Evolutionary conservation across 805 yeast species (phyloP), one percentile per base, ranked within the genome.

Genomic region (Yamadazyma scolyti): DNA sequence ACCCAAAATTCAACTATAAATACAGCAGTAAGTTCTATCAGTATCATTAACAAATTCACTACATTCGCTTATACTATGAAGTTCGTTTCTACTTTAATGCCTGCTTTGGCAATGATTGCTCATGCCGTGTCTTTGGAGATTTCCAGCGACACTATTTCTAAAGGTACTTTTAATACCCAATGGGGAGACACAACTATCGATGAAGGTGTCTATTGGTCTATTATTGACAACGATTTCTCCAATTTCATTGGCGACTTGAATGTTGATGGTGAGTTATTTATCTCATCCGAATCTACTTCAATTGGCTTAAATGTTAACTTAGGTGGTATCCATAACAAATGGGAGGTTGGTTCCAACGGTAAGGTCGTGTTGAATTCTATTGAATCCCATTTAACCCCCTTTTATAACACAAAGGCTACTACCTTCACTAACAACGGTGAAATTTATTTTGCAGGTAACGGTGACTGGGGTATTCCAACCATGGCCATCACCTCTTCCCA

Each of bases 141-240:
- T 20, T 36, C 39, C 20, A 20, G 37, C 24, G 33, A 41, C 24
- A 41, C 46, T 17, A 38, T 41, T 21, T 36, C 46, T 19, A 38
- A 34, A 21, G 46, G 46, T 19, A 27, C 37, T 4, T 25, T 26
- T 24, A 33, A 38, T 17, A 36, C 39, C 29, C 32, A 41, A 25
- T 41, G 36, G 33, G 59, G 57, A 16, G 46, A 36, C 25, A 34
- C 52, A 8, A 36, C 34, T 4, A 42, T 57, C 20, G 37, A 37
- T n/a, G 33, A 43, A 11, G 57, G 55, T 21, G 58, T 40, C 6
- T 47, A 42, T 36, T 55, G 53, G 47, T 52, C 61, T 9, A 46
- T 56, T 28, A 43, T 54, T 23, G 39, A 51, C 33, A 51, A 48
- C 27, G 45, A 47, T n/a, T 25, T 40, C 25, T 40, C 51, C 11